Evolutionary conservation across 1,284 basidiomycete genomes (phyloP).

Genomic region (Heterobasidion parviporum): DNA sequence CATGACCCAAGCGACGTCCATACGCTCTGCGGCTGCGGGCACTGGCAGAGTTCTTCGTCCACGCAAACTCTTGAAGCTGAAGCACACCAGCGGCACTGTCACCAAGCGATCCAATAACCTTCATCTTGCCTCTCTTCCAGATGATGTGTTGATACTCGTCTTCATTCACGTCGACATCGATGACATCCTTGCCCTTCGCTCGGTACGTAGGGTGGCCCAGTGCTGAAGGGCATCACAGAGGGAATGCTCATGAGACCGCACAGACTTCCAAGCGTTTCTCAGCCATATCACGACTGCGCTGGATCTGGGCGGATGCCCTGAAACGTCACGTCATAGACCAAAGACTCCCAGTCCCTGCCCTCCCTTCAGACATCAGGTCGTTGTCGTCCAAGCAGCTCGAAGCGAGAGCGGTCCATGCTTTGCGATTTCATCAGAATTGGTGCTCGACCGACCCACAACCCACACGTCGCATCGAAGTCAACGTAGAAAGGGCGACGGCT

Average conservation of each 20-base stretch:
- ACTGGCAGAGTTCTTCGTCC: background rate
- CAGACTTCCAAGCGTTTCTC: slow-evolving; percentile 25
- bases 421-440: slow-evolving; percentile 29
- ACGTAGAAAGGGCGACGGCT: slow-evolving; percentile 8
- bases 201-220: slow-evolving; percentile 17
- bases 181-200: slow-evolving; percentile 25
- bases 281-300: slow-evolving; percentile 24
- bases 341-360: slow-evolving; percentile 25
- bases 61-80: background rate
- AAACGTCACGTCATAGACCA: slow-evolving; percentile 24
- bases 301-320: slow-evolving; percentile 30
- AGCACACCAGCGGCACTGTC: background rate
- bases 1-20: background rate
- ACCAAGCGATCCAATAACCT: background rate
- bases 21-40: background rate
- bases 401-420: slow-evolving; percentile 25
- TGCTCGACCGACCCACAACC: slow-evolving; percentile 20
- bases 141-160: slow-evolving; percentile 27
- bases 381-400: slow-evolving; percentile 27
- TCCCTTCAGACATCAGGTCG: slow-evolving; percentile 17
- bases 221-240: background rate
- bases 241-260: background rate
- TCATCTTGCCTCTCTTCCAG: slow-evolving; percentile 18
- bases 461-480: slow-evolving; percentile 19
- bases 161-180: slow-evolving; percentile 23